Base-by-base conservation (phyloP, 2,329 filamentous ascomycete genomes). In the Botrytis pseudocinerea region DNA sequence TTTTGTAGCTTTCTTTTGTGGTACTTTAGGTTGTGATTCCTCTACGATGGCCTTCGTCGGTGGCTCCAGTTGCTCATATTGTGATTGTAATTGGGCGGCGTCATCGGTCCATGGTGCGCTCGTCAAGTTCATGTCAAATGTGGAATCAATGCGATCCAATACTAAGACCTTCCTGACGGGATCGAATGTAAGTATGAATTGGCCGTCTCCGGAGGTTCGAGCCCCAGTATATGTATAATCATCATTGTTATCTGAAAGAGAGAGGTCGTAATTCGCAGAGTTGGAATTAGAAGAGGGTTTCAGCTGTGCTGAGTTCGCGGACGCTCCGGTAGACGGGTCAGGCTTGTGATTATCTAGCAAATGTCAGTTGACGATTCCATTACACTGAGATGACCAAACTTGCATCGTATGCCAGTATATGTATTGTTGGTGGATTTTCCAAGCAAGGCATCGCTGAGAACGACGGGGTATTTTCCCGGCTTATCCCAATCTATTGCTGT, bases 91-190 rank as follows among this genome's bases (percentile, higher is more conserved):
- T 78, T 87, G 89, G 44, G 88, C 87, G 70, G 86, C 82, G 76
- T 93, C 89, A 71, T 86, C 84, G 78, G 91, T 91, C 76, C 86
- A 88, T 3, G 92, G 93, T 22, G 90, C 90, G 72, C 87, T 89
- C 70, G 88, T 90, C 71, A 97, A 83, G 82, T 97, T 98, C 91
- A 97, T 95, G 79, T 93, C 91, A 82, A 97, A 92, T 57, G 91
- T 90, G n/a, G 91, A 92, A 80, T 93, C 89, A 71, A 98, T 85
- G 69, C 90, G 90, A 83, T 98, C 94, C 71, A 98, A 87, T 42
- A 96, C 90, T 77, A 96, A 96, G 72, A 88, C 91, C 79, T 95
- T 90, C 70, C 89, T 90, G 28, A 86, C 84, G 14, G 91, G 86
- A 81, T 97, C 93, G 80, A 95, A 96, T 73, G 95, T 88, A 69